Evolutionary conservation across 345 rosid species (phyloP).

Genomic region (Acer negundo): DNA sequence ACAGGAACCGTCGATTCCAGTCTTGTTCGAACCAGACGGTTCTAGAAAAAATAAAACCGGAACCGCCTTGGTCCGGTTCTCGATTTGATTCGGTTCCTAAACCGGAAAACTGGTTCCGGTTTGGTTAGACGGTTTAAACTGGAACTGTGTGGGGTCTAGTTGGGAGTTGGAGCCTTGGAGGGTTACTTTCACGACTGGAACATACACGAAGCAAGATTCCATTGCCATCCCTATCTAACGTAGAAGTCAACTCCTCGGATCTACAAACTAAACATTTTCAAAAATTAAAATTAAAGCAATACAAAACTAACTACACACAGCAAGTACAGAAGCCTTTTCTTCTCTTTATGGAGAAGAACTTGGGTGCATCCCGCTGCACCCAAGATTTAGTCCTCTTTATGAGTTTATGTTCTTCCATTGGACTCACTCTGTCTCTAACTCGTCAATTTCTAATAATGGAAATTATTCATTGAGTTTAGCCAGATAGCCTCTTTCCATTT

Average conservation of each 20-base stretch:
- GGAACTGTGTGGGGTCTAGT: too few relatives aligned
- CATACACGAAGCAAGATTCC: slow-evolving; percentile 28
- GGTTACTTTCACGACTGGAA: background rate
- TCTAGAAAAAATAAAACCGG: too few relatives aligned
- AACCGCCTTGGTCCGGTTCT: too few relatives aligned
- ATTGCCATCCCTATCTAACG: slow-evolving; percentile 20
- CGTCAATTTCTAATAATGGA: slow-evolving; percentile 11
- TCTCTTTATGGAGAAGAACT: slow-evolving; percentile 4
- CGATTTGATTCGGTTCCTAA: too few relatives aligned
- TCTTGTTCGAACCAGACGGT: too few relatives aligned
- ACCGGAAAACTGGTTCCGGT: too few relatives aligned
- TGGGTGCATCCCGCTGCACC: too few relatives aligned
- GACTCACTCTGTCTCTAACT: slow-evolving; percentile 16
- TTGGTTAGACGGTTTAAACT: too few relatives aligned
- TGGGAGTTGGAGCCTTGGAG: too few relatives aligned
- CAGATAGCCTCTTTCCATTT: background rate
- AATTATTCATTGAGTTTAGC: background rate
- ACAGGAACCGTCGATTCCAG: too few relatives aligned
- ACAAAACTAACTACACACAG: slow-evolving; percentile 10
- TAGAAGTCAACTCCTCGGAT: slow-evolving; percentile 34
- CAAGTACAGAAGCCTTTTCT: background rate
- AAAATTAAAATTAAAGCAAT: background rate
- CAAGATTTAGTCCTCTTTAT: too few relatives aligned
- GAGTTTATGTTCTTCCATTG: slow-evolving; percentile 4
- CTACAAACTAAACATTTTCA: background rate